Percentiles rank a stretch among this genome's conserved stretches.
phyloP scores from a whole-genome alignment of 2,329 filamentous ascomycete species.

The Fusarium anthophilum region DNA sequence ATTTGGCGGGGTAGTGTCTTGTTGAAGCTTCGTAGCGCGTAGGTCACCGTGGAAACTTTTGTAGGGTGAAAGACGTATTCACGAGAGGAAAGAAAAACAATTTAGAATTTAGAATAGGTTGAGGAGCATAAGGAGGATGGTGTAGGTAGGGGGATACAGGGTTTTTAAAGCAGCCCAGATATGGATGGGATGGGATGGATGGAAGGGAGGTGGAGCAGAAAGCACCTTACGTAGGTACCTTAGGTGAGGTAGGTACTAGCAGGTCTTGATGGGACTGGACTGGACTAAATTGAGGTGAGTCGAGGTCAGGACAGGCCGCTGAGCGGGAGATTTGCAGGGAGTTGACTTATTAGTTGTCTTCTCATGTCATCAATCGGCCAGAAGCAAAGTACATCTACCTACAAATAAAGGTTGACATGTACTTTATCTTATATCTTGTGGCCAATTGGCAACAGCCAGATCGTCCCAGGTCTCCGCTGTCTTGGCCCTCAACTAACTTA shows the following conservation, averaged over 20 bases:
- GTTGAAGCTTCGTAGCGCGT: constrained; percentile 20
- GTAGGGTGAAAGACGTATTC: not conserved
- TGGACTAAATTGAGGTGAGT: not conserved
- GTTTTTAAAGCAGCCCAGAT: constrained; percentile 38
- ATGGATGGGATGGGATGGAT: constrained; percentile 32
- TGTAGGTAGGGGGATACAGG: constrained; percentile 28
- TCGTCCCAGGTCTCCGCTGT: constrained; percentile 23
- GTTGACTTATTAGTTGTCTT: not conserved
- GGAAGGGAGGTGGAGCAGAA: constrained; percentile 38
- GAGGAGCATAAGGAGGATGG: not conserved
- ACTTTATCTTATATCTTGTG: constrained; percentile 9
- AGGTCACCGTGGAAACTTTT: not conserved
- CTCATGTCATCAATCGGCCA: constrained; percentile 17
- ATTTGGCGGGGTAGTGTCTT: constrained; percentile 49
- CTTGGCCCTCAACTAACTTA: constrained; percentile 16
- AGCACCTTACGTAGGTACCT: constrained; percentile 23
- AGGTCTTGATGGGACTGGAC: constrained; percentile 1
- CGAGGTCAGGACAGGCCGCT: constrained; percentile 30
- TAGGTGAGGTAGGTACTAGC: constrained; percentile 21
- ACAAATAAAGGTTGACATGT: constrained; percentile 14
- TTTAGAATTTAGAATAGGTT: not conserved
- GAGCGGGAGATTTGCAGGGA: constrained; percentile 32
- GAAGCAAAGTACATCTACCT: constrained; percentile 33
- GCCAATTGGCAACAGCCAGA: constrained; percentile 32
- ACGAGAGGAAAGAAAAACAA: not conserved